These are phyloP conservation scores for Phoma herbarum DNA, from an alignment of 2,329 filamentous ascomycete species.

Conservation along the genomic window DNA sequence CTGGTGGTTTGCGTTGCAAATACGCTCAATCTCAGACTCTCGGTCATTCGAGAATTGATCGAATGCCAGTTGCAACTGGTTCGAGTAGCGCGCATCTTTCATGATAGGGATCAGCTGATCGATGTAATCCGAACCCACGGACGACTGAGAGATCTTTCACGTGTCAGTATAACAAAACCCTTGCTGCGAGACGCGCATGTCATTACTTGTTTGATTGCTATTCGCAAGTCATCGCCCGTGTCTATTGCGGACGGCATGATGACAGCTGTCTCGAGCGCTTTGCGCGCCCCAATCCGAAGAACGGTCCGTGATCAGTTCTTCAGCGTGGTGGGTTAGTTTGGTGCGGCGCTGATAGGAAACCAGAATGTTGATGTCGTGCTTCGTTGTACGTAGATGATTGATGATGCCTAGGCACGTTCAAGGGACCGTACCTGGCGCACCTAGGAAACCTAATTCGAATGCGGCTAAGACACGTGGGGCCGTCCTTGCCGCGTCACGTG, in stretches of 20 bases:
- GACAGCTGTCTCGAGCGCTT: slow-evolving; percentile 22
- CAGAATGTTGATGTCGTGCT: slow-evolving; percentile 22
- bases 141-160: slow-evolving; percentile 85
- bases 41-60: slow-evolving; percentile 84
- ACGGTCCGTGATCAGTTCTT: background rate
- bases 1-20: slow-evolving; percentile 95
- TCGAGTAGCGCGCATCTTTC: slow-evolving; percentile 83
- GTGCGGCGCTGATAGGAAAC: background rate
- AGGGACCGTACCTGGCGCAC: slow-evolving; percentile 26
- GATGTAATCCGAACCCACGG: slow-evolving; percentile 91
- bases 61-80: slow-evolving; percentile 79
- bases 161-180: slow-evolving; percentile 13
- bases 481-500: slow-evolving; percentile 11
- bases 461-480: background rate
- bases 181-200: background rate
- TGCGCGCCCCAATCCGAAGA: slow-evolving; percentile 4
- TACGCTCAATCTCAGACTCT: slow-evolving; percentile 90
- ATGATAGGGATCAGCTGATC: slow-evolving; percentile 95
- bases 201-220: slow-evolving; percentile 60
- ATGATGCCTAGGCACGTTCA: slow-evolving; percentile 26
- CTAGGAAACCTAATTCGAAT: slow-evolving; percentile 5
- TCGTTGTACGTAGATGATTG: slow-evolving; percentile 13
- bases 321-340: background rate
- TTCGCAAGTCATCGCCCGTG: slow-evolving; percentile 58
- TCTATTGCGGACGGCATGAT: slow-evolving; percentile 52